These are phyloP conservation scores for Macrophomina tecta DNA, from an alignment of 2,329 filamentous ascomycete genomes.

Conservation along the genomic window DNA sequence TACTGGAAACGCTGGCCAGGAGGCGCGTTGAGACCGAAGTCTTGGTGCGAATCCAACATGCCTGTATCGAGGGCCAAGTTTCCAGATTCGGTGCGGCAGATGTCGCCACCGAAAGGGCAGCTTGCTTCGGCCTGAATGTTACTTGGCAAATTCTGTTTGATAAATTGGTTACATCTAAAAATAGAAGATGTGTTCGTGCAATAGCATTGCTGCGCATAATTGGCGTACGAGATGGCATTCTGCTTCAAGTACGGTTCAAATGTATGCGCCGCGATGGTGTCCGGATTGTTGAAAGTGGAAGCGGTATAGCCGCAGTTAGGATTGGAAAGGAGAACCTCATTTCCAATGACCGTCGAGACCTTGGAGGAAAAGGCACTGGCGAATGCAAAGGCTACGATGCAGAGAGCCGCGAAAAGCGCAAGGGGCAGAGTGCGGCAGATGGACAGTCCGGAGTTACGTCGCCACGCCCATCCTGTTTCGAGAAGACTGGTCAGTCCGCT, in stretches of 20 bases:
- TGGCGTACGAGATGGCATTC: slow-evolving; percentile 1
- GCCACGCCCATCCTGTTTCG: slow-evolving; percentile 8
- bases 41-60: slow-evolving; percentile 30
- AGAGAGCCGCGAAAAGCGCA: not conserved
- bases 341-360: slow-evolving; percentile 36
- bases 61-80: slow-evolving; percentile 35
- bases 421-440: slow-evolving; percentile 2
- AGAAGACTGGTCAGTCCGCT: slow-evolving; percentile 11
- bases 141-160: slow-evolving; percentile 19
- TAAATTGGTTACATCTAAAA: slow-evolving; percentile 11
- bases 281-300: slow-evolving; percentile 29
- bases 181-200: not conserved
- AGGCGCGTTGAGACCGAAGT: slow-evolving; percentile 35
- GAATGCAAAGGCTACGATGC: slow-evolving; percentile 32
- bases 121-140: slow-evolving; percentile 17
- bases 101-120: slow-evolving; percentile 29
- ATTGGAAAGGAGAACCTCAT: slow-evolving; percentile 25
- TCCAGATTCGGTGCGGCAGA: slow-evolving; percentile 24
- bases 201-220: slow-evolving; percentile 27
- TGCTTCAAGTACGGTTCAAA: not conserved
- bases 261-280: not conserved
- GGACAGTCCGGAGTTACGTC: not conserved
- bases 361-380: slow-evolving; percentile 43
- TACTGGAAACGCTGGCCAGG: slow-evolving; percentile 28
- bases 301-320: slow-evolving; percentile 16